These are phyloP conservation scores for Dendryphion nanum DNA, from an alignment of 2,329 filamentous ascomycete species.

Conservation along the genomic window DNA sequence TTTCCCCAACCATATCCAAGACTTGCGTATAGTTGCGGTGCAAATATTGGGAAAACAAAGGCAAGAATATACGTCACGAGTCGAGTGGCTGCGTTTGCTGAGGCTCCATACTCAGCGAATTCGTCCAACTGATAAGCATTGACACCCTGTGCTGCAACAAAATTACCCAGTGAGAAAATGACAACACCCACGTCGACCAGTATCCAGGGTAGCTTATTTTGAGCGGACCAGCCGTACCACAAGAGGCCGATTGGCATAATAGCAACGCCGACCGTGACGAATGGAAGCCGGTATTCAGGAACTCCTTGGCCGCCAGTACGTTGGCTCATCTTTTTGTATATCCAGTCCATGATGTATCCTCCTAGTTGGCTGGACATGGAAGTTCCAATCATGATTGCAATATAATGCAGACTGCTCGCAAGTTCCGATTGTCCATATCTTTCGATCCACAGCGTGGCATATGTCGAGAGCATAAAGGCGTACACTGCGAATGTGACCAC, in stretches of 20 bases:
- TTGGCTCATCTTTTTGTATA: conserved; percentile 33
- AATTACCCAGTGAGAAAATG: conserved; percentile 44
- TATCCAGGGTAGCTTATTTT: conserved; percentile 53
- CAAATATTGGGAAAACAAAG: conserved; percentile 36
- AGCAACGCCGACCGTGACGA: conserved; percentile 18
- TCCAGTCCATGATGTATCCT: conserved; percentile 46
- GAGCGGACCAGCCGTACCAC: conserved; percentile 54
- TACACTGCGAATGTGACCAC: conserved; percentile 41
- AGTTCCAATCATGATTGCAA: conserved; percentile 60
- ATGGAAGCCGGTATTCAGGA: conserved; percentile 19
- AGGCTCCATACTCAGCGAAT: conserved; percentile 58
- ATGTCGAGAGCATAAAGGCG: conserved; percentile 22
- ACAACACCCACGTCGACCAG: conserved; percentile 51
- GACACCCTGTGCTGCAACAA: conserved; percentile 36
- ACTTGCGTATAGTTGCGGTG: conserved; percentile 28
- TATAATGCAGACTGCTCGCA: conserved; percentile 19
- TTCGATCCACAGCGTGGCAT: conserved; percentile 21
- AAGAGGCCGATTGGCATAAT: conserved; percentile 32
- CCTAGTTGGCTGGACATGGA: conserved; percentile 40
- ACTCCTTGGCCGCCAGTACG: conserved; percentile 9
- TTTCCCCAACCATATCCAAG: conserved; percentile 38
- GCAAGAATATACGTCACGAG: conserved; percentile 17
- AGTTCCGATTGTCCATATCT: conserved; percentile 14
- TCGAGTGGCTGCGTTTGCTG: conserved; percentile 50
- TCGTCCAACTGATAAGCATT: conserved; percentile 62